Conservation (phyloP, 345 rosid genomes). For the Gossypium raimondii region DNA sequence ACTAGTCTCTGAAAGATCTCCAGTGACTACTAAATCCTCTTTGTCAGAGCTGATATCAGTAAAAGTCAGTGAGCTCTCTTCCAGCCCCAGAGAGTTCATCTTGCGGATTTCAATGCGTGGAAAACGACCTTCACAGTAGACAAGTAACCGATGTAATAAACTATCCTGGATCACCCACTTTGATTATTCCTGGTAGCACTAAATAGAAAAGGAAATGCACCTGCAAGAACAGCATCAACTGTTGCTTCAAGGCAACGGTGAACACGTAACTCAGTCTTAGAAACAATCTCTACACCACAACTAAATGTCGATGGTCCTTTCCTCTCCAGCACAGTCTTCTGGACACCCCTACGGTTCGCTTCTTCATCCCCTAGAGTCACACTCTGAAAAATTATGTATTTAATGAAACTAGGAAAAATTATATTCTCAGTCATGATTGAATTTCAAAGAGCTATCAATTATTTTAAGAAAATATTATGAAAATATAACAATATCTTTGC, state of each 20-base stretch:
- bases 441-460: background rate
- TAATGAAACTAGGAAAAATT: constrained; percentile 3
- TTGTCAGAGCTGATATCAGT: constrained; percentile 20
- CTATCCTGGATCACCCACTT: background rate
- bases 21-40: constrained; percentile 29
- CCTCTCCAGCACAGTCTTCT: constrained; percentile 83
- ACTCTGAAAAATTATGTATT: constrained; percentile 39
- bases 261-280: constrained; percentile 79
- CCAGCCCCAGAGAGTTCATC: constrained; percentile 36
- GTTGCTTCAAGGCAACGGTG: constrained; percentile 89
- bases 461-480: background rate
- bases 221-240: constrained; percentile 79
- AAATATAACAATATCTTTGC: background rate
- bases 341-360: constrained; percentile 79
- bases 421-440: background rate
- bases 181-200: background rate
- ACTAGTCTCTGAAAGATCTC: constrained; percentile 27
- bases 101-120: constrained; percentile 67
- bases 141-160: background rate
- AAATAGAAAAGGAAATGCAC: constrained; percentile 26
- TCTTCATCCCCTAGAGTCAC: constrained; percentile 91
- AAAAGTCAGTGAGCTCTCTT: constrained; percentile 27
- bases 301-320: constrained; percentile 81
- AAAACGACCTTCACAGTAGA: constrained; percentile 46
- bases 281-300: constrained; percentile 75